phyloP scores from a whole-genome alignment of 768 basidiomycete species.

The Mycena indigotica region DNA sequence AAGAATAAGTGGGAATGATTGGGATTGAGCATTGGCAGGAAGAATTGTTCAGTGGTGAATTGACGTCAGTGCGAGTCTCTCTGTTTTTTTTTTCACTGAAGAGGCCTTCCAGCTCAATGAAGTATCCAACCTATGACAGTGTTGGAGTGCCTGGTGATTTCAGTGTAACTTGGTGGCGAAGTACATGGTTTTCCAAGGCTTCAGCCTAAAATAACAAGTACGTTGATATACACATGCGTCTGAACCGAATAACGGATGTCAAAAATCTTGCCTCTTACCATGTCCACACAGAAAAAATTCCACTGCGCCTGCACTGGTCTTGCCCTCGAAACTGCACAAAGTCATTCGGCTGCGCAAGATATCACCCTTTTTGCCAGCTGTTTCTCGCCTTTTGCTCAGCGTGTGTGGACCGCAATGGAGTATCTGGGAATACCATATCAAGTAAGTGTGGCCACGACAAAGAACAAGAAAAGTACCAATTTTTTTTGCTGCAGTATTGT shows the following conservation, averaged over 20 bases:
- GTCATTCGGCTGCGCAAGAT: conserved; percentile 48
- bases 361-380: conserved; percentile 73
- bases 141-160: no score
- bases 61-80: conserved; percentile 64
- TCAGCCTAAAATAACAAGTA: conserved; percentile 59
- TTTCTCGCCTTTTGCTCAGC: conserved; percentile 83
- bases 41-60: conserved; percentile 74
- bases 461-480: no score
- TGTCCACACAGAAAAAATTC: conserved; percentile 30
- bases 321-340: conserved; percentile 59
- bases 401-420: conserved; percentile 78
- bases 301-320: conserved; percentile 45
- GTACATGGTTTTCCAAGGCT: conserved; percentile 68
- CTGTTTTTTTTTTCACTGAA: no score
- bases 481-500: not conserved
- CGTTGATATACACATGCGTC: conserved; percentile 63
- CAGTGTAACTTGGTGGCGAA: no score
- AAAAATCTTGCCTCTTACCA: no score
- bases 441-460: no score
- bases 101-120: conserved; percentile 55
- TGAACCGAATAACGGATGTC: no score
- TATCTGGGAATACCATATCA: conserved; percentile 71
- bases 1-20: conserved; percentile 59
- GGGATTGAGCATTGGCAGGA: conserved; percentile 74
- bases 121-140: no score